phyloP scores from a whole-genome alignment of 345 rosid genomes.

The Psidium friedrichsthalianum region DNA sequence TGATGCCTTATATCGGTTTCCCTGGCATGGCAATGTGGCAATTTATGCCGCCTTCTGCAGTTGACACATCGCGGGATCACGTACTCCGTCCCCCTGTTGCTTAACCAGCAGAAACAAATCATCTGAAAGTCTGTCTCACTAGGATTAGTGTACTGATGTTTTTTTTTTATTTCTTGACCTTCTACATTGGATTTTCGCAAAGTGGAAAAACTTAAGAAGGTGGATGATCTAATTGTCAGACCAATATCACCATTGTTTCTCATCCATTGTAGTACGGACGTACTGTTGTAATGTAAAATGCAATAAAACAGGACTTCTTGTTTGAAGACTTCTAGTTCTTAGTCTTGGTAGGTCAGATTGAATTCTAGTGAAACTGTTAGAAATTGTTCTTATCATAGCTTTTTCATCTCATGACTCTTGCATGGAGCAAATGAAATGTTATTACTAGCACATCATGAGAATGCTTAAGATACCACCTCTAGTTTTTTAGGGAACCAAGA shows the following conservation, averaged over 20 bases:
- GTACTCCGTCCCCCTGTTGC: slow-evolving; percentile 90
- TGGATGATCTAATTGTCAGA: background rate
- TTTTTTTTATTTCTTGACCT: background rate
- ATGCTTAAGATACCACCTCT: background rate
- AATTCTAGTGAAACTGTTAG: background rate
- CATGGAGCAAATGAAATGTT: background rate
- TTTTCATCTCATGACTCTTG: background rate
- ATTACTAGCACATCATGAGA: background rate
- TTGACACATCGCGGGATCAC: slow-evolving; percentile 96
- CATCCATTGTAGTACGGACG: background rate
- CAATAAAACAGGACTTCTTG: background rate
- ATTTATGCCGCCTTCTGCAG: slow-evolving; percentile 91
- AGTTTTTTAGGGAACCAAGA: background rate
- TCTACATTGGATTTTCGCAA: background rate
- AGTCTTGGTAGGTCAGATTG: background rate
- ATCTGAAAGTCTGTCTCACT: background rate
- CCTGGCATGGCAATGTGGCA: slow-evolving; percentile 99
- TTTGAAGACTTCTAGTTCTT: background rate
- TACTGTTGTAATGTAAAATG: background rate
- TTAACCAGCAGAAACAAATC: background rate
- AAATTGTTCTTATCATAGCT: background rate
- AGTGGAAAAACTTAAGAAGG: background rate
- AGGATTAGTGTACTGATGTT: background rate
- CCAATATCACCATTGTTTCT: background rate
- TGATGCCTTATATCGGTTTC: slow-evolving; percentile 81